Conservation (phyloP, 768 basidiomycete genomes). For the Agrocybe praecox region DNA sequence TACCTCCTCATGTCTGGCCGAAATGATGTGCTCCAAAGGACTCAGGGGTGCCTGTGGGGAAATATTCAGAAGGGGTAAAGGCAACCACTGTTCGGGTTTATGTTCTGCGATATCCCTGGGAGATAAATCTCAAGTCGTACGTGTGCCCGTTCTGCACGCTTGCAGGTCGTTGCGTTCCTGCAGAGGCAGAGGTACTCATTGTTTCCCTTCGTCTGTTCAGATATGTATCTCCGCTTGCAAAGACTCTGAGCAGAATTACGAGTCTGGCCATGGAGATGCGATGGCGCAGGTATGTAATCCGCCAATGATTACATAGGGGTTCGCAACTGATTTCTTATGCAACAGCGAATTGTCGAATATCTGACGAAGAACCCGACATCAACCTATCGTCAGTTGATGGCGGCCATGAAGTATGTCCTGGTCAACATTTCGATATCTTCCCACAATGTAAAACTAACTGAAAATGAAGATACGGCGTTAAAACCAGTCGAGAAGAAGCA, state of each 20-base stretch:
- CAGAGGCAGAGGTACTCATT: background rate
- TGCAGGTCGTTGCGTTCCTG: background rate
- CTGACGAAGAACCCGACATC: background rate
- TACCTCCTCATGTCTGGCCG: background rate
- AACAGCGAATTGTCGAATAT: background rate
- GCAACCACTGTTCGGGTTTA: background rate
- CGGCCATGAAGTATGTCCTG: background rate
- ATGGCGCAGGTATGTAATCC: slow-evolving; percentile 3
- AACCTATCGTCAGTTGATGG: background rate
- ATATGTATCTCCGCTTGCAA: slow-evolving; percentile 14
- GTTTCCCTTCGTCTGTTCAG: background rate
- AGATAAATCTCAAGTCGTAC: slow-evolving; percentile 1
- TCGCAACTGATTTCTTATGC: background rate
- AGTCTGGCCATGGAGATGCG: background rate
- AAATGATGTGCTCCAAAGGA: background rate
- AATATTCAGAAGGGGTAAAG: background rate
- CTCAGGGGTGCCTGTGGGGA: background rate
- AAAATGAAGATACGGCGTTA: background rate
- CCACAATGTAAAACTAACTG: background rate
- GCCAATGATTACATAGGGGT: background rate
- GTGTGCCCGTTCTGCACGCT: background rate
- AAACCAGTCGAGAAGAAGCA: background rate
- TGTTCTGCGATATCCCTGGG: background rate
- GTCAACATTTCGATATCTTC: background rate
- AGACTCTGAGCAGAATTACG: slow-evolving; percentile 4